A percentile compares a stretch with the other conserved stretches of the same genome.
These are phyloP conservation scores for Crithidia mellificae DNA, from an alignment of 208 protist genomes.

Conservation along the genomic window DNA sequence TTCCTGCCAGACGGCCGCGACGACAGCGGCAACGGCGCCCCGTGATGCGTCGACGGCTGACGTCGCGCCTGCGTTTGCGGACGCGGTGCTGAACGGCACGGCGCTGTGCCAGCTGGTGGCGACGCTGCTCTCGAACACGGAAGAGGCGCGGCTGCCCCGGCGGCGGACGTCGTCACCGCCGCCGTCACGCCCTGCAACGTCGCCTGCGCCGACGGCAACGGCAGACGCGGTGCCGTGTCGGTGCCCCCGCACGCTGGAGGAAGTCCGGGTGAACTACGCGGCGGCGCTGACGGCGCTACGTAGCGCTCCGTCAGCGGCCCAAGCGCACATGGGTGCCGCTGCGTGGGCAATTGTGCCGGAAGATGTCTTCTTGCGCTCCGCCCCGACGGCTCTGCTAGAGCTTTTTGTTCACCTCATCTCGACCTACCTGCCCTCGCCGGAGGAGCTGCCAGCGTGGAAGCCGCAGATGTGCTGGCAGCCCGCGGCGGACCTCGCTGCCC, in stretches of 20 bases:
- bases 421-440: conserved; percentile 41
- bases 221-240: conserved; percentile 30
- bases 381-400: conserved; percentile 43
- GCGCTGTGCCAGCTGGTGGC: conserved; percentile 59
- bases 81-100: conserved; percentile 72
- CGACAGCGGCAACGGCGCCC: neutral
- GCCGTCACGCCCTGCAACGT: no score
- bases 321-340: conserved; percentile 21
- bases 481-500: conserved; percentile 19
- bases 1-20: neutral
- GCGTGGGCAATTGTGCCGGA: conserved; percentile 50
- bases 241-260: conserved; percentile 42
- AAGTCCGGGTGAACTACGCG: conserved; percentile 58
- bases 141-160: neutral
- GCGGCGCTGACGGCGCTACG: conserved; percentile 25
- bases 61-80: conserved; percentile 29
- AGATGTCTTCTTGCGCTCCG: conserved; percentile 34
- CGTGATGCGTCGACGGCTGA: neutral
- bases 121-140: conserved; percentile 17
- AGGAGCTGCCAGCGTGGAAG: conserved; percentile 34
- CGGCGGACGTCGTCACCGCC: no score
- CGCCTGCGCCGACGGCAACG: no score
- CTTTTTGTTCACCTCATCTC: conserved; percentile 56
- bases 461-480: conserved; percentile 48
- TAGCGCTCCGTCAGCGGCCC: conserved; percentile 10